Evolutionary conservation across 1,284 basidiomycete species (phyloP).

Genomic region (Rhizoctonia solani): DNA sequence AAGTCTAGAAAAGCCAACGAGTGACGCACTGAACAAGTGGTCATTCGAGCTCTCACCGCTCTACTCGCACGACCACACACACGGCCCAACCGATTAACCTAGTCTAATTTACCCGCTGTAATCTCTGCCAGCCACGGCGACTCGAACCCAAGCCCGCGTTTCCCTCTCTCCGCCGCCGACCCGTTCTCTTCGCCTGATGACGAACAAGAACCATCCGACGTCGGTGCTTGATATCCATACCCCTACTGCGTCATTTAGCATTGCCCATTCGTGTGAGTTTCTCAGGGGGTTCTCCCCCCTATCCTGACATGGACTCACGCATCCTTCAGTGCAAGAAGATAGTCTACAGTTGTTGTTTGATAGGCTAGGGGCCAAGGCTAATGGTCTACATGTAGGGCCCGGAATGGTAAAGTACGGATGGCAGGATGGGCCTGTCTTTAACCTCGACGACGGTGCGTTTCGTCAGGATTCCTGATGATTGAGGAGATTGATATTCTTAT

Average conservation of each 20-base stretch:
- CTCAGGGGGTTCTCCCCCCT: conserved; percentile 3
- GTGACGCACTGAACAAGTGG: too few relatives aligned
- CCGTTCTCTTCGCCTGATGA: neutral
- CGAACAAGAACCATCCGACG: conserved; percentile 11
- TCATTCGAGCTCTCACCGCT: too few relatives aligned
- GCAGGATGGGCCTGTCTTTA: conserved; percentile 67
- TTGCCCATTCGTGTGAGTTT: conserved; percentile 68
- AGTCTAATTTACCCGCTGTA: too few relatives aligned
- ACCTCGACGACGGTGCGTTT: conserved; percentile 71
- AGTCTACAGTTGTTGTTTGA: conserved; percentile 63
- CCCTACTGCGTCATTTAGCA: conserved; percentile 68
- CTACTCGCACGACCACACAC: too few relatives aligned
- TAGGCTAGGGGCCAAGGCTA: conserved; percentile 69
- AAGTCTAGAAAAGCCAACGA: too few relatives aligned
- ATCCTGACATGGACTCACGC: too few relatives aligned
- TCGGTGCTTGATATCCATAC: conserved; percentile 69
- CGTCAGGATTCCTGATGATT: neutral
- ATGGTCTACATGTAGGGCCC: conserved; percentile 60
- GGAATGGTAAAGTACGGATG: conserved; percentile 83
- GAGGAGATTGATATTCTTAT: conserved; percentile 12
- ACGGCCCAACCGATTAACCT: too few relatives aligned
- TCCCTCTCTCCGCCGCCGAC: neutral
- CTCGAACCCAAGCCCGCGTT: neutral
- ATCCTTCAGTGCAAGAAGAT: conserved; percentile 62
- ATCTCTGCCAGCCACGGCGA: neutral